Evolutionary conservation across 2,329 filamentous ascomycete species (phyloP), one percentile per base, ranked within the genome.

Genomic region (Venturia asperata): DNA sequence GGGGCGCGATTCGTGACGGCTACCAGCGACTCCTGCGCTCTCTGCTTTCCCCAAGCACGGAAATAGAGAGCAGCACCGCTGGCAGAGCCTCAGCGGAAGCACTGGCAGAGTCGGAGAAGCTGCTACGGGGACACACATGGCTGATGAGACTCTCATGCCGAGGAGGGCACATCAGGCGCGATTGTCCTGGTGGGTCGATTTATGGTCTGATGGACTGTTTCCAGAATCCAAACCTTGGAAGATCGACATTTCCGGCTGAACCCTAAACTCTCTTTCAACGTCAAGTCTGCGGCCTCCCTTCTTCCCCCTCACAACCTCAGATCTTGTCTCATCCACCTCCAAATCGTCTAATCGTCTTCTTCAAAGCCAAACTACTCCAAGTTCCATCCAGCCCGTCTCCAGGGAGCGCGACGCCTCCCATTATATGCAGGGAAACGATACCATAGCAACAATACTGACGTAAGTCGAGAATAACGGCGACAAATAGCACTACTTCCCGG

Each of bases 251-350:
- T 37, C 6, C 52, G 52, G 30, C 52, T 37, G 30, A 58, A 19
- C 52, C 52, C 19, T 37, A 34, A 37, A 58, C 52, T 21, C 30
- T 58, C 27, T 58, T 58, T 58, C 52, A 37, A 58, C 52, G 52
- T 34, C 52, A 37, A n/a, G 27, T 37, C 27, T 37, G 30, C 52
- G 52, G 6, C 52, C 15, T 58, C 30, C 30, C 30, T 10, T 47
- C 30, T 34, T 34, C 30, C 30, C 30, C 30, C 30, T 34, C 3
- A 34, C 45, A 47, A n/a, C 45, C 21, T 41, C 39, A 41, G 15
- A 2, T 47, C 45, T 47, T 47, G 19, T 11, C 2, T 11, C 15
- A 47, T 47, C 7, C 45, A n/a, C 13, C 10, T 47, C 7, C 45
- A 47, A 47, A 47, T n/a, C 15, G 15, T 47, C 45, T 2, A 47